These are phyloP conservation scores for Beauveria brongniartii DNA, from an alignment of 2,329 filamentous ascomycete species.

Conservation along the genomic window DNA sequence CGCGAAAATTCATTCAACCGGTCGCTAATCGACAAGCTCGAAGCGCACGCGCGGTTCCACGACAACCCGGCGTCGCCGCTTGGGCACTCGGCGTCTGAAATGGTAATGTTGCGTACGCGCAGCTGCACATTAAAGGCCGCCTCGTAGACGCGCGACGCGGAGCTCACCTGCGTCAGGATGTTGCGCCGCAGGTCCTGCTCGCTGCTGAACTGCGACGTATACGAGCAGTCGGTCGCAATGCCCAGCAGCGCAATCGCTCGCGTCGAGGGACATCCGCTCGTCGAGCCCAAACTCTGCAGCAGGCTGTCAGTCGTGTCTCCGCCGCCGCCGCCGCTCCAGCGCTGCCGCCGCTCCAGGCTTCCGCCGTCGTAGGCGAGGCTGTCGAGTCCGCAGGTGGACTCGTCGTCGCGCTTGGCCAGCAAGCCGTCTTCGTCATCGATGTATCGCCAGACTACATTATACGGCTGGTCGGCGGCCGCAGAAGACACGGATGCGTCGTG, in stretches of 20 bases:
- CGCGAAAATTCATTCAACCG: constrained; percentile 73
- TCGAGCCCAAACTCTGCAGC: constrained; percentile 54
- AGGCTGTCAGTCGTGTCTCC: constrained; percentile 5
- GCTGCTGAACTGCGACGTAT: constrained; percentile 59
- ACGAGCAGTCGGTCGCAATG: constrained; percentile 83
- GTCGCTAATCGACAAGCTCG: constrained; percentile 52
- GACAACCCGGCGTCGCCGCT: constrained; percentile 46
- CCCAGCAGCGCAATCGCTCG: constrained; percentile 81
- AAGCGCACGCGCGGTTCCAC: constrained; percentile 70
- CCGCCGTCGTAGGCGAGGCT: background rate
- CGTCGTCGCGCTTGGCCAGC: background rate
- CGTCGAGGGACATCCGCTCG: constrained; percentile 67
- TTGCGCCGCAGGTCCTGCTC: constrained; percentile 55
- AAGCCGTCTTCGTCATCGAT: background rate
- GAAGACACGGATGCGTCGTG: background rate
- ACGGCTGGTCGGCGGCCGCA: background rate
- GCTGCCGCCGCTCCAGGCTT: background rate
- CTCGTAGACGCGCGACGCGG: constrained; percentile 78
- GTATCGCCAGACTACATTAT: constrained; percentile 11
- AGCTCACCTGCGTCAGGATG: constrained; percentile 72
- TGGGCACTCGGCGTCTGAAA: constrained; percentile 63
- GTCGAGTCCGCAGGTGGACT: background rate
- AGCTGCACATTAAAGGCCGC: constrained; percentile 82
- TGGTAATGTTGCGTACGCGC: constrained; percentile 69
- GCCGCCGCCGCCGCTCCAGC: background rate